Conservation (phyloP, 495 filamentous ascomycete species). For the Penicillium dipodomyicola region DNA sequence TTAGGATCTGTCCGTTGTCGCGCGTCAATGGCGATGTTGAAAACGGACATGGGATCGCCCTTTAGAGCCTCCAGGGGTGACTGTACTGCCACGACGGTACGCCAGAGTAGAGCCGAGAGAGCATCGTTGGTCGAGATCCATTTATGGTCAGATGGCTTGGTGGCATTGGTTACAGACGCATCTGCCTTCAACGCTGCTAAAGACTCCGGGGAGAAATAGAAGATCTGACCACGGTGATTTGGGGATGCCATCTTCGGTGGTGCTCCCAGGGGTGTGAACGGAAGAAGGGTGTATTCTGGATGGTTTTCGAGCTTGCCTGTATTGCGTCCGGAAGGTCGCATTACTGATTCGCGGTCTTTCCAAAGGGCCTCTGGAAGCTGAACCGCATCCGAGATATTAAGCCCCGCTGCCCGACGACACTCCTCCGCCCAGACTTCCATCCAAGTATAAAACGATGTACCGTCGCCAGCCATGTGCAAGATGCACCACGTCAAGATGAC, state of each 20-base stretch:
- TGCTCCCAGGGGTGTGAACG: conserved; percentile 29
- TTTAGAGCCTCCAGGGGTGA: conserved; percentile 28
- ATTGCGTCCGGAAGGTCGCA: conserved; percentile 27
- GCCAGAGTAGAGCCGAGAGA: conserved; percentile 40
- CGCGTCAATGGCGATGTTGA: conserved; percentile 36
- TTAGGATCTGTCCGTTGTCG: conserved; percentile 30
- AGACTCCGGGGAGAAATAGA: conserved; percentile 32
- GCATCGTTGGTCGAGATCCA: conserved; percentile 44
- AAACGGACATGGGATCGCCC: conserved; percentile 29
- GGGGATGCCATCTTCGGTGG: conserved; percentile 32
- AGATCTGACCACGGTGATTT: conserved; percentile 31
- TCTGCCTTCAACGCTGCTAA: conserved; percentile 31
- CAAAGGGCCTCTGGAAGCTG: conserved; percentile 21
- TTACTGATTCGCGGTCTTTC: conserved; percentile 28
- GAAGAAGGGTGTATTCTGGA: conserved; percentile 33
- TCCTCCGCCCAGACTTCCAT: conserved; percentile 39
- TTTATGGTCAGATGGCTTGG: conserved; percentile 23
- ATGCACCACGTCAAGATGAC: conserved; percentile 29
- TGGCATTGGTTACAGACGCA: conserved; percentile 30
- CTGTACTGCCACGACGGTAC: conserved; percentile 37
- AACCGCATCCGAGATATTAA: conserved; percentile 20
- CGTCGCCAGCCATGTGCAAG: conserved; percentile 37
- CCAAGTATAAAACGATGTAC: conserved; percentile 30
- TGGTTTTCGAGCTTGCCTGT: conserved; percentile 29
- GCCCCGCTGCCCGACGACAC: conserved; percentile 31